Percentiles rank a stretch among this genome's conserved stretches.
These are phyloP conservation scores for Phytophthora ohioensis DNA, from an alignment of 352 stramenopile species.

Conservation along the genomic window DNA sequence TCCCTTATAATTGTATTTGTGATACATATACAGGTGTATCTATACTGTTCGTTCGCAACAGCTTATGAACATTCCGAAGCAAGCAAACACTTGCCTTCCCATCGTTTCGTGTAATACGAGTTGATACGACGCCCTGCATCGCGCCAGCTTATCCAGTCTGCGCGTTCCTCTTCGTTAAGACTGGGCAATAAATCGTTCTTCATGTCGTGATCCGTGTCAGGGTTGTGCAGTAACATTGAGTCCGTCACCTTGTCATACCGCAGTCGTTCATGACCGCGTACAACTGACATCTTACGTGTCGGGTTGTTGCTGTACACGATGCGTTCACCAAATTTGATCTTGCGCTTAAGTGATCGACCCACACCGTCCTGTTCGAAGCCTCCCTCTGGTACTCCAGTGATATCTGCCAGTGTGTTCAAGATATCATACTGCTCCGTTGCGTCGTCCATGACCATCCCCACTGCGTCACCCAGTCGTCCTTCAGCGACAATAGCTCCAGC, in stretches of 20 bases:
- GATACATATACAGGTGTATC: no score
- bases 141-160: slow-evolving; percentile 26
- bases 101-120: slow-evolving; percentile 48
- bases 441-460: slow-evolving; percentile 41
- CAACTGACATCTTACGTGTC: slow-evolving; percentile 45
- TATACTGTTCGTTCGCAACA: neutral
- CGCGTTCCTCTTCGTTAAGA: slow-evolving; percentile 24
- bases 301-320: slow-evolving; percentile 67
- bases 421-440: slow-evolving; percentile 50
- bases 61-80: slow-evolving; percentile 29
- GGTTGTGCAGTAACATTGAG: slow-evolving; percentile 45
- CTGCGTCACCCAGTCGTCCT: slow-evolving; percentile 37
- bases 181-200: slow-evolving; percentile 39
- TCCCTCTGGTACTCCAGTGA: slow-evolving; percentile 35
- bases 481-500: slow-evolving; percentile 48
- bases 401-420: slow-evolving; percentile 50
- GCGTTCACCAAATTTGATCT: slow-evolving; percentile 30
- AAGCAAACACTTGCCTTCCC: slow-evolving; percentile 43
- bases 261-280: slow-evolving; percentile 44
- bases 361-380: slow-evolving; percentile 49
- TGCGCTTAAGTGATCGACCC: slow-evolving; percentile 51
- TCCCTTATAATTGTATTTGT: no score
- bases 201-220: slow-evolving; percentile 45
- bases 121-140: slow-evolving; percentile 47
- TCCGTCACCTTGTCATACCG: slow-evolving; percentile 47